These are phyloP conservation scores for Spinellus fusiger DNA, from an alignment of 192 early-diverging fungal genomes.

Conservation along the genomic window DNA sequence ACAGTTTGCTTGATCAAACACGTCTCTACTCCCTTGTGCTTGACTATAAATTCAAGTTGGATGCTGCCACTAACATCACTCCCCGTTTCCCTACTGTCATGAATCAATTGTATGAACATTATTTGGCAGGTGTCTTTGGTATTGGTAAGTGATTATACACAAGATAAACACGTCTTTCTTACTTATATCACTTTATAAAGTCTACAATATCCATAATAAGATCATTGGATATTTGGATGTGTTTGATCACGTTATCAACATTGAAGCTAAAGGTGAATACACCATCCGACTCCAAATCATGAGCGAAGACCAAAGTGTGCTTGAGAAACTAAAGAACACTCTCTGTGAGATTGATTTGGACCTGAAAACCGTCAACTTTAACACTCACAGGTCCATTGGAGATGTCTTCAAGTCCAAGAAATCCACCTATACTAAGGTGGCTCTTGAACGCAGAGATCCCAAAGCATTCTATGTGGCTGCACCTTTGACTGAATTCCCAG, in stretches of 20 bases:
- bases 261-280: constrained; percentile 80
- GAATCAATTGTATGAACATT: constrained; percentile 75
- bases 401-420: constrained; percentile 46
- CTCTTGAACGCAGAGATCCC: constrained; percentile 45
- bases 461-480: constrained; percentile 53
- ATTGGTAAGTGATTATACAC: constrained; percentile 34
- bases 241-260: constrained; percentile 61
- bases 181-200: neutral
- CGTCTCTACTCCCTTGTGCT: constrained; percentile 69
- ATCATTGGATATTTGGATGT: constrained; percentile 63
- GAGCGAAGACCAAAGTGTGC: constrained; percentile 54
- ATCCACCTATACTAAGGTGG: constrained; percentile 34
- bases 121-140: constrained; percentile 59
- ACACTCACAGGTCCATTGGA: constrained; percentile 47
- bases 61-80: constrained; percentile 46
- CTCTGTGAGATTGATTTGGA: constrained; percentile 61
- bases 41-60: constrained; percentile 67
- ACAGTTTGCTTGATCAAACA: constrained; percentile 61
- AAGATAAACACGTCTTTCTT: neutral
- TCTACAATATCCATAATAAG: constrained; percentile 81
- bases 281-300: constrained; percentile 73
- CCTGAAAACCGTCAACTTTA: constrained; percentile 49
- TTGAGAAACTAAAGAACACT: constrained; percentile 70
- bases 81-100: constrained; percentile 56
- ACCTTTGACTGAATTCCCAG: constrained; percentile 51